Evolutionary conservation across 257 asterid species (phyloP), one percentile per base, ranked within the genome.

Genomic region (Solanum paucissectum): DNA sequence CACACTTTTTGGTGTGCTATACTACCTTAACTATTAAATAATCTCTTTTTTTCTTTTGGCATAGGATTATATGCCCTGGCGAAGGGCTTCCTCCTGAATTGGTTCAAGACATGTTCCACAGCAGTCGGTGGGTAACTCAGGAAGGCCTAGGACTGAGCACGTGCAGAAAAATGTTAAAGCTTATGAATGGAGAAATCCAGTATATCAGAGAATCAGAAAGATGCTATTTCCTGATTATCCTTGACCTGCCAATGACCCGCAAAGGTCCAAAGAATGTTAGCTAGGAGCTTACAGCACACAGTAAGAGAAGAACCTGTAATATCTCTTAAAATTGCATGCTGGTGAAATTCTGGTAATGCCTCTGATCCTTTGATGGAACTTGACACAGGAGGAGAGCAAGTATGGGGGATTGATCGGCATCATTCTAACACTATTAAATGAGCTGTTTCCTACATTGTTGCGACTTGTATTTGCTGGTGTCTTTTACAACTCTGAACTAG

Each of bases 101-200:
- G 29, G 93, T 96, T 88, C 94, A 92, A 87, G 99, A 96, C 91
- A 94, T 94, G 98, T 96, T 96, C 92, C 95, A 92, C 74, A 91
- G 91, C 87, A 91, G 91, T 85, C 90, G 90, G 88, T 95, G 98
- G 98, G 90, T 76, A 62, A 92, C 95, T 75, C 95, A 90, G 86
- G 98, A 96, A 93, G 99, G 98, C 62, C 88, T 95, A 64, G 96
- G 97, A 36, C 90, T 96, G 71, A 92, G 96, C 90, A 93, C 92
- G 92, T 93, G 95, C 93, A 77, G 95, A 84, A 95, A 94, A 87
- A 87, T 95, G 64, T 83, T 96, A 93, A 96, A 92, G 93, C 97
- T 88, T 20, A 95, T 96, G 99, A 92, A 93, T 46, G 99, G 99
- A 40, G 98, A 95, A 89, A 97, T 96, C 87, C 98, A 93, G 75